Conservation (phyloP, 2,329 filamentous ascomycete species). For the Clarireedia homoeocarpa region DNA sequence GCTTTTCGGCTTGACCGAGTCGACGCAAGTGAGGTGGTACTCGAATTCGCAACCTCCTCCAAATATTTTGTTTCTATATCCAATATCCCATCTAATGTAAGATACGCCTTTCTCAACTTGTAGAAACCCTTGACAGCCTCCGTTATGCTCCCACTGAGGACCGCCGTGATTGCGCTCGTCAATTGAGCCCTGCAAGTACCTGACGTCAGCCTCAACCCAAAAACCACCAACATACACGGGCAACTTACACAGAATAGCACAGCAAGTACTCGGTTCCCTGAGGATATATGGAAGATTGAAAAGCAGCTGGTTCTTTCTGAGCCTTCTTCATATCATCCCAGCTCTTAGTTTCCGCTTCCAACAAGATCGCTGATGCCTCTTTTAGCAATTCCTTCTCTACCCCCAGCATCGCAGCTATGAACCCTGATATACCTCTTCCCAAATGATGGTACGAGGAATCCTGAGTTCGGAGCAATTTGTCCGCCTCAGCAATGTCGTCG, state of each 20-base stretch:
- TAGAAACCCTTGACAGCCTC: conserved; percentile 90
- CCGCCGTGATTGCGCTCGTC: conserved; percentile 80
- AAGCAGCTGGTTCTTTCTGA: conserved; percentile 54
- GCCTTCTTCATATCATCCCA: conserved; percentile 70
- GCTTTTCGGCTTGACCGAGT: neutral
- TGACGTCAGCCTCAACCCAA: conserved; percentile 3
- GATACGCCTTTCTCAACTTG: conserved; percentile 81
- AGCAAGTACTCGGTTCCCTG: conserved; percentile 82
- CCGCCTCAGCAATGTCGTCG: conserved; percentile 82
- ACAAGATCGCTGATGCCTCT: conserved; percentile 65
- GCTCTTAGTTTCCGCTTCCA: conserved; percentile 67
- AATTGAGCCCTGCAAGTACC: conserved; percentile 57
- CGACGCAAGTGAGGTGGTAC: conserved; percentile 13
- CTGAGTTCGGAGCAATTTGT: conserved; percentile 61
- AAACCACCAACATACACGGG: neutral
- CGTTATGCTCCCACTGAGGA: conserved; percentile 86
- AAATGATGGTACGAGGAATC: conserved; percentile 84
- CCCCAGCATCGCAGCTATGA: conserved; percentile 78
- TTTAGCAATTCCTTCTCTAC: conserved; percentile 90
- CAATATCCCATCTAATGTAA: conserved; percentile 72
- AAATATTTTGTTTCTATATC: conserved; percentile 58
- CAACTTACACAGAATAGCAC: conserved; percentile 53
- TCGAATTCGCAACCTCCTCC: conserved; percentile 23
- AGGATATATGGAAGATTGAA: conserved; percentile 56
- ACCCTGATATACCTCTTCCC: conserved; percentile 71